Percentiles rank a stretch among this genome's conserved stretches.
These are phyloP conservation scores for Vigna angularis DNA, from an alignment of 306 rosid genomes.

Conservation along the genomic window DNA sequence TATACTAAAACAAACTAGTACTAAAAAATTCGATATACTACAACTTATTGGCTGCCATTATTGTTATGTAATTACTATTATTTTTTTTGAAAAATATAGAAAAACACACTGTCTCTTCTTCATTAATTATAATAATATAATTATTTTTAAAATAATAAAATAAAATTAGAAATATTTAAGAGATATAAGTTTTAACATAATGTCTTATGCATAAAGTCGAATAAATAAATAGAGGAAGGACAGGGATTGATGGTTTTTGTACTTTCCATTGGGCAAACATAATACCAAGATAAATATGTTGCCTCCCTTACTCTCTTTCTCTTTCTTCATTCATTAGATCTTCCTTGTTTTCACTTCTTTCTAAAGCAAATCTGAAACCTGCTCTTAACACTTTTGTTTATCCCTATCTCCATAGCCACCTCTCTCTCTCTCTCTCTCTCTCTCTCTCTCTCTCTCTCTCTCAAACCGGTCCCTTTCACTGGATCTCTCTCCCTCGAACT, in stretches of 20 bases:
- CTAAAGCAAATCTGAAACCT: slow-evolving; percentile 47
- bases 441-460: background rate
- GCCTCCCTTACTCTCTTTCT: background rate
- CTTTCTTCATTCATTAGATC: slow-evolving; percentile 37
- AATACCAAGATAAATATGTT: slow-evolving; percentile 27
- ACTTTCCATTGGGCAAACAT: slow-evolving; percentile 33
- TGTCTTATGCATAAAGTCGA: too few species aligned
- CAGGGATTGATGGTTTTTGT: slow-evolving; percentile 22
- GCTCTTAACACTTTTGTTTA: slow-evolving; percentile 2
- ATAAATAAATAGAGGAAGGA: background rate
- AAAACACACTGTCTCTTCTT: too few species aligned
- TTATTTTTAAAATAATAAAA: too few species aligned
- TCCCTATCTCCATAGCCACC: background rate
- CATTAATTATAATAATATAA: too few species aligned
- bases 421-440: background rate
- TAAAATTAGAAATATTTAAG: too few species aligned
- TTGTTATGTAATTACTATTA: too few species aligned
- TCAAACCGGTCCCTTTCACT: slow-evolving; percentile 40
- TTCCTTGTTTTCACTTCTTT: slow-evolving; percentile 41
- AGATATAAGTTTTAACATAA: too few species aligned
- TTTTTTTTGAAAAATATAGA: too few species aligned
- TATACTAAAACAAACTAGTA: too few species aligned
- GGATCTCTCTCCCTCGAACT: slow-evolving; percentile 45
- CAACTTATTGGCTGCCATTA: too few species aligned
- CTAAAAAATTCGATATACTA: too few species aligned